Base-by-base conservation (phyloP, 306 rosid genomes). In the Begonia peltatifolia region DNA sequence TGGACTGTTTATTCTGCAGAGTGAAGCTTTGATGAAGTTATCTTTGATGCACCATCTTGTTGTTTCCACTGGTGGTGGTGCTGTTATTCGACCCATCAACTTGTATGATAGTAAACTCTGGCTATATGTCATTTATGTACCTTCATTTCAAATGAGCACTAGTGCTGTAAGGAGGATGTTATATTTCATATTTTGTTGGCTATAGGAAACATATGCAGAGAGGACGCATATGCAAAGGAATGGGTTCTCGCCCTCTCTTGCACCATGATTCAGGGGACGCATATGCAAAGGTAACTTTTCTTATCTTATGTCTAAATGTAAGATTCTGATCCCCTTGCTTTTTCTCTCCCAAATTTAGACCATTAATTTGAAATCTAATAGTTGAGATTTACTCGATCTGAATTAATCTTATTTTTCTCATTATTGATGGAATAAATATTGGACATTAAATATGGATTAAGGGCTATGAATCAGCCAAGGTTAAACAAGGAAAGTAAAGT, bases 31-130 rank as follows among this genome's bases (percentile, higher is more conserved):
- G 72, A 71, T 20, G 58, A 71, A 83, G 73, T 67, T 83, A 51
- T 86, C 95, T 62, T 61, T 61, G 70, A 75, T 71, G 94, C 77
- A 52, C 51, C 77, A 25, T 57, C 57, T 67, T 50, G 94, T 90
- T 64, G 69, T 83, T 74, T 86, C 99, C 58, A 90, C 99, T 42
- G 99, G 99, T 50, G 99, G 99, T 63, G 99, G 96, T 58, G 94
- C 75, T n/a, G 99, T 90, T 63, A 55, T 68, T 51, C 76, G 95
- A 73, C 83, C 88, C 35, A 73, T 83, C 68, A 90, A 90, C 78
- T 90, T 95, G 99, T 90, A 86, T 57, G 22, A 30, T 30, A 15
- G 8, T 30, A 30, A 30, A 11, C 54, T 43, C n/a, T 20, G 36
- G 17, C 25, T 22, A 12, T 52, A 12, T 9, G 3, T 57, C 6